These are phyloP conservation scores for Mucor circinelloides DNA, from an alignment of 371 early-diverging fungal genomes.

Conservation along the genomic window DNA sequence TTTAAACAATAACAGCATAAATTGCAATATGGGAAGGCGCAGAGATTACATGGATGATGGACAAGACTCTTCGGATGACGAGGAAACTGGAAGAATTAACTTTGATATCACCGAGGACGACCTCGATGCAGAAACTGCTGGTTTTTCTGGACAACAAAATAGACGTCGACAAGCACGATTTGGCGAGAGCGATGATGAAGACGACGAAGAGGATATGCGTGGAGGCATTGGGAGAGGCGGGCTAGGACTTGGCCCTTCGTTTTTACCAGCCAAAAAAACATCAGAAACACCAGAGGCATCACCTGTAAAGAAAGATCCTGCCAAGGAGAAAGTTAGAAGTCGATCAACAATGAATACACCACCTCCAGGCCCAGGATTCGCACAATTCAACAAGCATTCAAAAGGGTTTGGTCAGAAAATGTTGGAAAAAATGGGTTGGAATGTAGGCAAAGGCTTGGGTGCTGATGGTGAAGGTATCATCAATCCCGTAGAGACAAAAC, in stretches of 20 bases:
- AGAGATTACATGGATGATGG: slow-evolving; percentile 51
- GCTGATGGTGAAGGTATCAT: slow-evolving; percentile 81
- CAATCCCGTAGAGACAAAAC: slow-evolving; percentile 85
- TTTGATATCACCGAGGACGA: slow-evolving; percentile 50
- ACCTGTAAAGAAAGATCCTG: slow-evolving; percentile 10
- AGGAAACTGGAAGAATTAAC: slow-evolving; percentile 38
- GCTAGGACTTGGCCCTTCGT: slow-evolving; percentile 9
- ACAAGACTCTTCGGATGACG: slow-evolving; percentile 51
- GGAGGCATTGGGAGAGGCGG: slow-evolving; percentile 22
- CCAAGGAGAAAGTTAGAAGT: slow-evolving; percentile 8
- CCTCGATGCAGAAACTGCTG: slow-evolving; percentile 43
- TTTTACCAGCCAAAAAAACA: slow-evolving; percentile 17
- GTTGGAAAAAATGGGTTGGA: slow-evolving; percentile 88
- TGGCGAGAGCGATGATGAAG: slow-evolving; percentile 38
- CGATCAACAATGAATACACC: slow-evolving; percentile 17
- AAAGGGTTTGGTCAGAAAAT: slow-evolving; percentile 79
- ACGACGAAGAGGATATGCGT: slow-evolving; percentile 33
- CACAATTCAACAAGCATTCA: slow-evolving; percentile 70
- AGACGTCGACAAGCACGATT: slow-evolving; percentile 6
- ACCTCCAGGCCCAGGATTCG: slow-evolving; percentile 71
- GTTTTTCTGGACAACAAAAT: slow-evolving; percentile 37
- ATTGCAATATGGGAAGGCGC: slow-evolving; percentile 37
- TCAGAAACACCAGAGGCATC: neutral
- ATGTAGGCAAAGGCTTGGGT: slow-evolving; percentile 75
- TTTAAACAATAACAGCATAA: neutral